Base-by-base conservation (phyloP, 164 flowering plant species). In the Sedum album region DNA sequence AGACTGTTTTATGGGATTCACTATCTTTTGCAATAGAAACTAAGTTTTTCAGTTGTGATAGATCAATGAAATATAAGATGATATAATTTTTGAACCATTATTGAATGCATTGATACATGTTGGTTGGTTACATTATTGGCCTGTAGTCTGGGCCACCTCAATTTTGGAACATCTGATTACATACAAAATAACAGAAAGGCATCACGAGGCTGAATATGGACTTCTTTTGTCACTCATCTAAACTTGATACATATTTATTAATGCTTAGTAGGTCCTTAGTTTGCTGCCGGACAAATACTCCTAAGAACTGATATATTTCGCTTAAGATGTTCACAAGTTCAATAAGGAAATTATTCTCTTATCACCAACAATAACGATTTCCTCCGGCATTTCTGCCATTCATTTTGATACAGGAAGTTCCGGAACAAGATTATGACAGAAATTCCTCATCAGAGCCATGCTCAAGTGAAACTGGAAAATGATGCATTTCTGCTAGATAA, bases 401-500 rank as follows among this genome's bases (percentile, higher is more conserved):
- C 57, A 51, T 51, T 51, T 51, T 51, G 28, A 51, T 23, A 51
- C 57, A 51, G 21, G 11, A 51, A 51, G 26, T 21, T 51, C 11
- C 5, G 57, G 28, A 51, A 51, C 0, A 35, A 14, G 28, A 15
- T 25, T 26, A 57, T 57, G 62, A 28, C 62, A 11, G 62, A 57
- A 28, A 6, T 14, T 44, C 20, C 30, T 53, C 30, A 53, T 25
- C 60, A 53, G 20, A 57, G 33, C 20, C 15, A 6, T 26, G 20
- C 18, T 57, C 20, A 26, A 57, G 33, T 57, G 33, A 55, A 55
- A 25, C 2, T 3, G 15, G 71, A 71, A 13, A 82, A 75, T 5
- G 51, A 39, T 33, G 65, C 23, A n/a, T 33, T 63, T 26, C 75
- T 67, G 5, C 80, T 85, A 42, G 33, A 70, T 57, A 79, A 75